Percentiles rank a stretch among this genome's conserved stretches.
phyloP scores from a whole-genome alignment of 2,329 filamentous ascomycete genomes.

The Onygenales sp. region DNA sequence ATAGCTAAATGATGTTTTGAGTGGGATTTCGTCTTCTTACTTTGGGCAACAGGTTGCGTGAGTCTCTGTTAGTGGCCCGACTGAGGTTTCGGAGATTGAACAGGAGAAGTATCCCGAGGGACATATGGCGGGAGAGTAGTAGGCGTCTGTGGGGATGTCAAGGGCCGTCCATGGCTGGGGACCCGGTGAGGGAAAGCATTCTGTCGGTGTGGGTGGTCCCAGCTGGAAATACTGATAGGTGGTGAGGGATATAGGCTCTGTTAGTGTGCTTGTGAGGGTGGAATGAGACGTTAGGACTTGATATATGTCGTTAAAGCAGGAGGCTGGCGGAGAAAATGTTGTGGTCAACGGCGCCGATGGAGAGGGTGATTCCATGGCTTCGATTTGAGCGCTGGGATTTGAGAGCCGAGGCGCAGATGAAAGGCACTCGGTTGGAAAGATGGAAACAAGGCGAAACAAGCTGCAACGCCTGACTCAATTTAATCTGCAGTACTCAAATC shows the following conservation, averaged over 20 bases:
- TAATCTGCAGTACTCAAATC: no score
- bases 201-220: neutral
- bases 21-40: neutral
- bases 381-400: neutral
- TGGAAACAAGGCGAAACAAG: no score
- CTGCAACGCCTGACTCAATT: no score
- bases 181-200: neutral
- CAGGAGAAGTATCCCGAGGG: neutral
- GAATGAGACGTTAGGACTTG: neutral
- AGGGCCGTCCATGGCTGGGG: neutral
- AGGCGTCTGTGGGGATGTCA: neutral
- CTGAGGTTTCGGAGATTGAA: neutral
- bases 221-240: no score
- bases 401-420: no score
- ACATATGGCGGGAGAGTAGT: neutral
- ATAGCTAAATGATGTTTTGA: no score
- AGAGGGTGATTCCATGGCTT: no score
- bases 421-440: no score
- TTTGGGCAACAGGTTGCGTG: neutral
- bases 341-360: neutral
- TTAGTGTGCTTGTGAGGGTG: no score
- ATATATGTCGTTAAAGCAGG: neutral
- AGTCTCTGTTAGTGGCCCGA: neutral
- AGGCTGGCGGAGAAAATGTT: neutral
- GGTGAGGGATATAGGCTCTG: no score